Base-by-base conservation (phyloP, 2,329 filamentous ascomycete genomes). In the Claviceps fusiformis region DNA sequence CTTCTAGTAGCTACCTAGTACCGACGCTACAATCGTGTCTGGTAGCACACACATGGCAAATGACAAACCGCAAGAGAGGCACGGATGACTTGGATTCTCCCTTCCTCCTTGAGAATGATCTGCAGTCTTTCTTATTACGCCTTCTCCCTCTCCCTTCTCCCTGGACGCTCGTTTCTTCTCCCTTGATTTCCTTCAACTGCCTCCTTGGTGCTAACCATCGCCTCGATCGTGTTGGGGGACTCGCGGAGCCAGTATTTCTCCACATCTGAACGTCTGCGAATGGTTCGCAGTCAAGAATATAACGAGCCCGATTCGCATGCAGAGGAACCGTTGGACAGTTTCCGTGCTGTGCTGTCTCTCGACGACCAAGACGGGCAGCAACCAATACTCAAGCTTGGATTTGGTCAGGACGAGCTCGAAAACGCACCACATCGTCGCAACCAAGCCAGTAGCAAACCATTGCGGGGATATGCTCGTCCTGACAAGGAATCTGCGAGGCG, bases 191-290 rank as follows among this genome's bases (percentile, higher is more conserved):
- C 17, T 41, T 52, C 50, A 35, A 54, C 39, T 47, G 17, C 53
- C 43, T 53, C 27, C 19, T 39, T 15, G 15, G 27, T 44, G 29
- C 52, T 57, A 37, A 54, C 44, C 17, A 6, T 43, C 10, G 33
- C 45, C 27, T 41, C 19, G 3, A 11, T 17, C 7, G 24, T 13
- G 37, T 31, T n/a, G 33, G 54, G 33, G 54, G 53, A 45, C 39
- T 24, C 43, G 19, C 4, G 43, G 43, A 24, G 43, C 7, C 67
- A 89, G 80, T 88, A 86, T 71, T 88, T 89, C 71, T 87, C 85
- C 37, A 83, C 81, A 8, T 75, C 86, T 59, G 86, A 89, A 69
- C 79, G 85, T 56, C 75, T 87, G 56, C 80, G 81, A 62, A 81
- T 89, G 65, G 79, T 78, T 52, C 81, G 82, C 62, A 60, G 62